Evolutionary conservation across 495 filamentous ascomycete genomes (phyloP).

Genomic region (Tetracladium setigerum): DNA sequence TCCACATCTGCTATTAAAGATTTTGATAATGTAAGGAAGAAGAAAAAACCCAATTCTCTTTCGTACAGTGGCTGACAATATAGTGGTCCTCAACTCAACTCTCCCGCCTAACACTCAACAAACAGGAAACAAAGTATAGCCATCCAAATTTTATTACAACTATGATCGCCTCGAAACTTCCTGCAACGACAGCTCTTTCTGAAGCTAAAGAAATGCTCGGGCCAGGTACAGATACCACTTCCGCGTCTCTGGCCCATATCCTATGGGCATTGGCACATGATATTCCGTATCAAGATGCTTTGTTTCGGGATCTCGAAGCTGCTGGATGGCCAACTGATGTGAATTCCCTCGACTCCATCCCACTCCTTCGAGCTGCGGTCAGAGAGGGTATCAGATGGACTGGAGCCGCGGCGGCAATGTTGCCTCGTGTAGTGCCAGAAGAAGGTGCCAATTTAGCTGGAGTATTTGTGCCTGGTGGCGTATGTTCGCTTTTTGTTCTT

Average conservation of each 20-base stretch:
- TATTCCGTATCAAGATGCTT: neutral
- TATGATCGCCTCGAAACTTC: neutral
- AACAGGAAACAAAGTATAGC: too few relatives aligned
- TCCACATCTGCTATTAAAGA: neutral
- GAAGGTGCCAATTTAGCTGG: neutral
- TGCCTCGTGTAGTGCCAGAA: neutral
- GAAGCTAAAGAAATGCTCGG: slow-evolving; percentile 1
- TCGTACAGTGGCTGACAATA: too few relatives aligned
- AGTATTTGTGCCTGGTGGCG: neutral
- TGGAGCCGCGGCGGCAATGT: neutral
- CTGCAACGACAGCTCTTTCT: neutral
- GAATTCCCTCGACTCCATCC: neutral
- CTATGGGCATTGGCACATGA: neutral
- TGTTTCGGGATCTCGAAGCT: neutral
- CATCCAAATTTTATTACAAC: neutral
- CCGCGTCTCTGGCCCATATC: neutral
- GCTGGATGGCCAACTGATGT: neutral
- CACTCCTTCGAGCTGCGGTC: neutral
- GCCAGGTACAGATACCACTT: neutral
- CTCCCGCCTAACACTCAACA: too few relatives aligned
- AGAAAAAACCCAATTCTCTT: neutral
- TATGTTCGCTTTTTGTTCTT: neutral
- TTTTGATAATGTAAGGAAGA: neutral
- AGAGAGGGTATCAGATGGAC: neutral
- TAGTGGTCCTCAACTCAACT: too few relatives aligned